phyloP scores from a whole-genome alignment of 2,329 filamentous ascomycete species.

The Emergomyces pasteurianus region DNA sequence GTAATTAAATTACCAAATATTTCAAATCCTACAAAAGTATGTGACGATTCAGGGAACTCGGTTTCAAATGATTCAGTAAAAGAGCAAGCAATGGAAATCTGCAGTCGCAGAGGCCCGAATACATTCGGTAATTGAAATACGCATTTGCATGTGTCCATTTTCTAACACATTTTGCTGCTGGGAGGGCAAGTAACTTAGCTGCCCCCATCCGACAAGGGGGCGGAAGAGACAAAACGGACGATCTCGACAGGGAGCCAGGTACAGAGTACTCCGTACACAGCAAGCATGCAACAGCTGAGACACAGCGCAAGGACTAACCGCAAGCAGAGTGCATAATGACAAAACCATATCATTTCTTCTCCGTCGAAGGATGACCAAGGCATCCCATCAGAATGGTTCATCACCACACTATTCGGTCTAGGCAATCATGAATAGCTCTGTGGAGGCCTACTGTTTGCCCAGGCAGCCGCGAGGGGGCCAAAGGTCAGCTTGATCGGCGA shows the following conservation, averaged over 20 bases:
- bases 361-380: not conserved
- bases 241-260: not conserved
- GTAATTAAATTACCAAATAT: not conserved
- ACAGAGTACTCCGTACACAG: not conserved
- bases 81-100: not conserved
- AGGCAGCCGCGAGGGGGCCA: not conserved
- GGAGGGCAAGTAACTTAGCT: not conserved
- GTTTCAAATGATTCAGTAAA: no score
- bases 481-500: not conserved
- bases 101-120: not conserved
- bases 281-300: not conserved
- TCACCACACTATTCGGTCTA: not conserved
- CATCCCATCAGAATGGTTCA: not conserved
- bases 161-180: not conserved
- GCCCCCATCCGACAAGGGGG: not conserved
- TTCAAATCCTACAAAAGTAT: not conserved
- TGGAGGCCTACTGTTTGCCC: not conserved
- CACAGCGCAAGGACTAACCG: not conserved
- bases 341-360: not conserved
- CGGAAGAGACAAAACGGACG: not conserved
- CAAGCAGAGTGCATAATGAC: not conserved
- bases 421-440: not conserved
- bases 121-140: not conserved
- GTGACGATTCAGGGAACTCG: not conserved
- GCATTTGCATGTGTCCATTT: not conserved